These are phyloP conservation scores for Phytophthora litchii DNA, from an alignment of 352 stramenopile species.

Conservation along the genomic window DNA sequence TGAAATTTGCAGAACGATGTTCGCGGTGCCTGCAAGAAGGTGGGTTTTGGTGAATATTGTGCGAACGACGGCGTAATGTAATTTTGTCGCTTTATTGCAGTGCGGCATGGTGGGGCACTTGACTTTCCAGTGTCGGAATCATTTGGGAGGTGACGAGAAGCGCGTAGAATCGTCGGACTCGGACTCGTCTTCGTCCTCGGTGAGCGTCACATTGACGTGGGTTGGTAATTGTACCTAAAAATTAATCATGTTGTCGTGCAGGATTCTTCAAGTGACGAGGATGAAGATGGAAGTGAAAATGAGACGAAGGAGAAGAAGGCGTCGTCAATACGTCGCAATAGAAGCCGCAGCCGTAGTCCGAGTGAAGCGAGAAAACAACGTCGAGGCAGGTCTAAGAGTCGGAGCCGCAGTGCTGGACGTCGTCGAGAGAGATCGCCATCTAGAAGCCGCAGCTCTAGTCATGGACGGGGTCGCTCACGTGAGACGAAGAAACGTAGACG, in stretches of 20 bases:
- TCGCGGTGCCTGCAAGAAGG: slow-evolving; percentile 87
- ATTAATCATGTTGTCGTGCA: slow-evolving; percentile 14
- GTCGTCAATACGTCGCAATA: slow-evolving; percentile 36
- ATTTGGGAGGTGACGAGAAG: slow-evolving; percentile 57
- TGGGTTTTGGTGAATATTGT: slow-evolving; percentile 15
- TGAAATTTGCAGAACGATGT: slow-evolving; percentile 58
- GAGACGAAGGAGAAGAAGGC: slow-evolving; percentile 18
- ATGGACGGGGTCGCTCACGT: slow-evolving; percentile 18
- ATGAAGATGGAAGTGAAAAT: slow-evolving; percentile 43
- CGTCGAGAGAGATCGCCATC: slow-evolving; percentile 22
- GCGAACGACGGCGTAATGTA: background rate
- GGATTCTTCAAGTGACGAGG: slow-evolving; percentile 58
- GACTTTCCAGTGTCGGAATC: slow-evolving; percentile 91
- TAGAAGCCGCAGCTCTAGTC: slow-evolving; percentile 32
- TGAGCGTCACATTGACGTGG: slow-evolving; percentile 23
- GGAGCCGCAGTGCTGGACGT: slow-evolving; percentile 21
- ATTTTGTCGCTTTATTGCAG: slow-evolving; percentile 29
- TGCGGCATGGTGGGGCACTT: slow-evolving; percentile 92
- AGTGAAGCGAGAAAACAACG: slow-evolving; percentile 25
- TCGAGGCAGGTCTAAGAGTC: slow-evolving; percentile 26
- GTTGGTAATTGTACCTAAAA: slow-evolving; percentile 8
- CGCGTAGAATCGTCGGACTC: slow-evolving; percentile 35
- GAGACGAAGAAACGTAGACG: slow-evolving; percentile 24
- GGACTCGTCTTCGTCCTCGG: slow-evolving; percentile 47
- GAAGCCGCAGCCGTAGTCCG: slow-evolving; percentile 40